These are phyloP conservation scores for Wickerhamomyces alni DNA, from an alignment of 805 yeast genomes.

Conservation along the genomic window DNA sequence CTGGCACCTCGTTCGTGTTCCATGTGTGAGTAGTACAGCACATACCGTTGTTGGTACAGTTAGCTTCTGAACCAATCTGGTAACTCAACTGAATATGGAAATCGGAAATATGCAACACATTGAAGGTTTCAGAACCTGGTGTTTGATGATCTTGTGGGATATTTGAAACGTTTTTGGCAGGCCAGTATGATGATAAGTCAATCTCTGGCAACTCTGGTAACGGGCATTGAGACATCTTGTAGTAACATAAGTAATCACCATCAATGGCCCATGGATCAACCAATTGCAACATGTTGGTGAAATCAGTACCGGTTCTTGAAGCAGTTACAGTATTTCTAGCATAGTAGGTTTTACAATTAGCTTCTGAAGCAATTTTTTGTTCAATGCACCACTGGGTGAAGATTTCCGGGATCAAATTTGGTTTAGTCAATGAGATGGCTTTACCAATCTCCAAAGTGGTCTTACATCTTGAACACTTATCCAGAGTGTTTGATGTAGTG, in stretches of 20 bases:
- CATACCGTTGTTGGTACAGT: slow-evolving; percentile 43
- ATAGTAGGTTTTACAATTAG: slow-evolving; percentile 27
- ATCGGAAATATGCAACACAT: slow-evolving; percentile 62
- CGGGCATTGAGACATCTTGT: slow-evolving; percentile 41
- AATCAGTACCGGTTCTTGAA: slow-evolving; percentile 37
- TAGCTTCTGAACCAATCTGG: slow-evolving; percentile 49
- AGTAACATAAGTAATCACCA: slow-evolving; percentile 59
- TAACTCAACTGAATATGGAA: slow-evolving; percentile 57
- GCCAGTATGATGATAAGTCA: slow-evolving; percentile 39
- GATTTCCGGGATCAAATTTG: slow-evolving; percentile 35
- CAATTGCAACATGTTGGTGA: slow-evolving; percentile 42
- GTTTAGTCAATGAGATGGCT: slow-evolving; percentile 30
- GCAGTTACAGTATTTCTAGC: slow-evolving; percentile 32
- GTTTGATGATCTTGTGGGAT: neutral
- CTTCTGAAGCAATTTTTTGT: slow-evolving; percentile 19
- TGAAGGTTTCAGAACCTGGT: slow-evolving; percentile 37
- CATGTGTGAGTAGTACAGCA: slow-evolving; percentile 47
- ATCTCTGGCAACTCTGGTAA: slow-evolving; percentile 48
- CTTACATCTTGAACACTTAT: slow-evolving; percentile 30
- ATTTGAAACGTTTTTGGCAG: slow-evolving; percentile 29
- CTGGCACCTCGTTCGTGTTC: slow-evolving; percentile 11
- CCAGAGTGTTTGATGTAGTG: slow-evolving; percentile 7
- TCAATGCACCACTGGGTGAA: slow-evolving; percentile 39
- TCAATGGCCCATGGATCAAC: slow-evolving; percentile 50
- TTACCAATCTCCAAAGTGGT: slow-evolving; percentile 31